These are phyloP conservation scores for Diaporthe citrichinensis DNA, from an alignment of 2,329 filamentous ascomycete species.

Conservation along the genomic window DNA sequence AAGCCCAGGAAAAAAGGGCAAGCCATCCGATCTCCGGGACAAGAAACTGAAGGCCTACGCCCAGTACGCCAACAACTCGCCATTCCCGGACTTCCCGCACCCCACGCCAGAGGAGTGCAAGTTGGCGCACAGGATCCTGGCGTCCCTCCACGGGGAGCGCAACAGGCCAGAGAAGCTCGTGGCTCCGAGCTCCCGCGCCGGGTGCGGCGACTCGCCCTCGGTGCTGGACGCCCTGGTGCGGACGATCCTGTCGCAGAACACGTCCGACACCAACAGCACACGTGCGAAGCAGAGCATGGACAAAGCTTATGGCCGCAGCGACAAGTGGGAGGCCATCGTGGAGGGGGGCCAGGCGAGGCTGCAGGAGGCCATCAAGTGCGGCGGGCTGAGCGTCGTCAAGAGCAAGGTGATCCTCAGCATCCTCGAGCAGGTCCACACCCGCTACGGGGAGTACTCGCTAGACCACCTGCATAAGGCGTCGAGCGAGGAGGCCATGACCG, in stretches of 20 bases:
- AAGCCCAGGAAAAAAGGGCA: slow-evolving; percentile 35
- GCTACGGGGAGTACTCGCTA: slow-evolving; percentile 60
- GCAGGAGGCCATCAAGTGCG: slow-evolving; percentile 75
- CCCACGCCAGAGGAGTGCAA: slow-evolving; percentile 78
- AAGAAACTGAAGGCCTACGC: slow-evolving; percentile 61
- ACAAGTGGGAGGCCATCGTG: slow-evolving; percentile 59
- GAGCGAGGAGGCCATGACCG: slow-evolving; percentile 63
- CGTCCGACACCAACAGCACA: slow-evolving; percentile 68
- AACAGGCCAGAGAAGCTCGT: slow-evolving; percentile 72
- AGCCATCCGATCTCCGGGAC: slow-evolving; percentile 50
- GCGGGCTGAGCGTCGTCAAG: slow-evolving; percentile 80
- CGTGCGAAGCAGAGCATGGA: slow-evolving; percentile 69
- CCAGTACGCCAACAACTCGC: slow-evolving; percentile 61
- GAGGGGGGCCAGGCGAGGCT: slow-evolving; percentile 56
- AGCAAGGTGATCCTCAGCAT: slow-evolving; percentile 80
- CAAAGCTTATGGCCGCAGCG: slow-evolving; percentile 57
- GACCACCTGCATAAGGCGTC: slow-evolving; percentile 61
- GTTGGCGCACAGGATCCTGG: slow-evolving; percentile 76
- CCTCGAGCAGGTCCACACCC: slow-evolving; percentile 71
- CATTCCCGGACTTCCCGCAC: slow-evolving; percentile 76
- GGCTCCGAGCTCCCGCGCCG: slow-evolving; percentile 74
- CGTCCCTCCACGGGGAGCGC: slow-evolving; percentile 75
- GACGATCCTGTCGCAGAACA: slow-evolving; percentile 68
- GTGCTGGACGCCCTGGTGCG: slow-evolving; percentile 67
- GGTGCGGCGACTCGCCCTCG: slow-evolving; percentile 66